Conservation (phyloP, 768 basidiomycete genomes). For the Kwoniella pini region DNA sequence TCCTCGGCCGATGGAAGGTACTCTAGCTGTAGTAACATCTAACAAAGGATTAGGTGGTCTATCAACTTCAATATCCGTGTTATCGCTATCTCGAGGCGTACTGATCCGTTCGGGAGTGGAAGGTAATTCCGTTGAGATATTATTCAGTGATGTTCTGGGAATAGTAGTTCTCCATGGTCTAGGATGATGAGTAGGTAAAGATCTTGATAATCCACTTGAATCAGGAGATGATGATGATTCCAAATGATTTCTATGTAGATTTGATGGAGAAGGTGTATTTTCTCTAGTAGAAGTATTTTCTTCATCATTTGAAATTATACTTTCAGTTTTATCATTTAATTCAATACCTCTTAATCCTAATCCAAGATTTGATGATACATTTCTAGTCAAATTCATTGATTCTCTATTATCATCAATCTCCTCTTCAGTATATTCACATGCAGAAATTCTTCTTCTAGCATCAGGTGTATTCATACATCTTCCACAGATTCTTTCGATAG, state of each 20-base stretch:
- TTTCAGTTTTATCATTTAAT: neutral
- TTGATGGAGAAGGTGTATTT: conserved; percentile 1
- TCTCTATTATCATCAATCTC: neutral
- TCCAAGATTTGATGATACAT: neutral
- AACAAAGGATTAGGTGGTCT: conserved; percentile 45
- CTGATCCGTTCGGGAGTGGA: conserved; percentile 4
- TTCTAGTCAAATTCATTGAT: neutral
- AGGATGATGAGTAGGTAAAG: conserved; percentile 36
- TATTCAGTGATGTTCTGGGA: neutral
- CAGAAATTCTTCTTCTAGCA: neutral
- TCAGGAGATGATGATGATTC: neutral
- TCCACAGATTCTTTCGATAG: conserved; percentile 41
- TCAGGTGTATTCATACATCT: conserved; percentile 24
- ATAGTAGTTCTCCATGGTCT: conserved; percentile 33
- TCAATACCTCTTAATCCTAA: conserved; percentile 16
- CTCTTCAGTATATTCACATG: neutral
- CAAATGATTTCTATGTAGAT: neutral
- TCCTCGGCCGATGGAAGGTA: conserved; percentile 43
- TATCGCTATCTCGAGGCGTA: neutral
- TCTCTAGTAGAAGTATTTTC: neutral
- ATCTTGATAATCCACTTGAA: conserved; percentile 20
- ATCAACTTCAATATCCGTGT: conserved; percentile 5
- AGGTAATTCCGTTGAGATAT: neutral
- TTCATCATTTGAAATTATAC: neutral
- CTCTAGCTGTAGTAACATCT: conserved; percentile 37